Conservation (phyloP, 2,329 filamentous ascomycete genomes). For the Aschersonia sp. region DNA sequence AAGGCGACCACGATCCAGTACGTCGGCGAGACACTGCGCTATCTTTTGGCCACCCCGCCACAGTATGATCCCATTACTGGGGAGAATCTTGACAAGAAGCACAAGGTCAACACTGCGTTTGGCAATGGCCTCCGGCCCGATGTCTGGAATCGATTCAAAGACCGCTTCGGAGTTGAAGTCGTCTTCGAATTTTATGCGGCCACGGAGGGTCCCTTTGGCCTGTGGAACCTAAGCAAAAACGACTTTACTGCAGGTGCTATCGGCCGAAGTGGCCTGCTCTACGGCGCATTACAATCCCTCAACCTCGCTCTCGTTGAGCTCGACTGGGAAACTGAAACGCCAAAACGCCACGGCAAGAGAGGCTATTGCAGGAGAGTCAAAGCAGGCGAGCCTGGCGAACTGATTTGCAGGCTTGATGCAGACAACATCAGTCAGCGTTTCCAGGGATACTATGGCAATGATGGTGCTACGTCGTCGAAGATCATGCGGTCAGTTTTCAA, state of each 20-base stretch:
- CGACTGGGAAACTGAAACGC: slow-evolving; percentile 56
- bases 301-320: slow-evolving; percentile 48
- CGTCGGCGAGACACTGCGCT: slow-evolving; percentile 76
- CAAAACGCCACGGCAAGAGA: slow-evolving; percentile 51
- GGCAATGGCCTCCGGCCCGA: slow-evolving; percentile 79
- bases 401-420: slow-evolving; percentile 57
- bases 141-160: slow-evolving; percentile 72
- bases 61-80: slow-evolving; percentile 48
- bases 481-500: slow-evolving; percentile 58
- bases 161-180: slow-evolving; percentile 60
- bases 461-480: slow-evolving; percentile 56
- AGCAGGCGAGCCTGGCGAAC: slow-evolving; percentile 55
- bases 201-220: slow-evolving; percentile 55
- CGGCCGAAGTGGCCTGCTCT: slow-evolving; percentile 54
- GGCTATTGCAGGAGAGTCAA: slow-evolving; percentile 50
- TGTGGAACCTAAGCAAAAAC: slow-evolving; percentile 62
- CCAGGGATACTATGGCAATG: slow-evolving; percentile 71
- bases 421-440: slow-evolving; percentile 49
- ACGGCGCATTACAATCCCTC: slow-evolving; percentile 35
- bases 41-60: slow-evolving; percentile 55
- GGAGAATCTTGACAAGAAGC: slow-evolving; percentile 54
- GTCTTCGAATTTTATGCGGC: slow-evolving; percentile 73
- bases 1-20: slow-evolving; percentile 71
- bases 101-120: slow-evolving; percentile 61
- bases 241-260: slow-evolving; percentile 63